These are phyloP conservation scores for Metschnikowia kunwiensis DNA, from an alignment of 805 yeast species.

Conservation along the genomic window DNA sequence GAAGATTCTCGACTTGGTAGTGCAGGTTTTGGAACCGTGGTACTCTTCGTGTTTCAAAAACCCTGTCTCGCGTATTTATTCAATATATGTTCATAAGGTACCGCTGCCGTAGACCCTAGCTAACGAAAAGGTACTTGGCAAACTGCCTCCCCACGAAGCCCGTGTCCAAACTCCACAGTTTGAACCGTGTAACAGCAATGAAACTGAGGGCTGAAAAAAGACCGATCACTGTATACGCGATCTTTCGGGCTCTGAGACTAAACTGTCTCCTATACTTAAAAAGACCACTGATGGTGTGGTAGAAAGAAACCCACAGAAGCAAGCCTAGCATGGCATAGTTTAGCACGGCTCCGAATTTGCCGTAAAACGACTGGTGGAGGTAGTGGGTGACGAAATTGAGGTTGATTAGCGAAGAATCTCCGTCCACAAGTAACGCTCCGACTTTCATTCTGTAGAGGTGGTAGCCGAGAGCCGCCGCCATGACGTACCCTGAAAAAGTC, in stretches of 20 bases:
- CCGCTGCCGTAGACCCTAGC: conserved; percentile 6
- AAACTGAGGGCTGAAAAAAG: conserved; percentile 34
- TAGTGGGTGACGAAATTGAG: conserved; percentile 47
- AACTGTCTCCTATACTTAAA: conserved; percentile 44
- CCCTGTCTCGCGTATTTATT: too few species aligned
- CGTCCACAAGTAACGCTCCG: conserved; percentile 54
- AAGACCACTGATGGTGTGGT: conserved; percentile 56
- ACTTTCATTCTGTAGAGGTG: conserved; percentile 50
- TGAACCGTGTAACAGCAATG: conserved; percentile 31
- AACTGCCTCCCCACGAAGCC: conserved; percentile 32
- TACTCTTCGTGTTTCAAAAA: too few species aligned
- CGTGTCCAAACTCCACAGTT: conserved; percentile 21
- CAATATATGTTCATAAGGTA: conserved; percentile 8
- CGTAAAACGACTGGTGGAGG: conserved; percentile 14
- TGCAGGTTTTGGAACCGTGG: too few species aligned
- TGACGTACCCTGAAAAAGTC: conserved; percentile 56
- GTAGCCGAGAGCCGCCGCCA: conserved; percentile 41
- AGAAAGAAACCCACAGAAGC: conserved; percentile 29
- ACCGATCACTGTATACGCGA: conserved; percentile 44
- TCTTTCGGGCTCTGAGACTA: conserved; percentile 37
- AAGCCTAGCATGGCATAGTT: conserved; percentile 17
- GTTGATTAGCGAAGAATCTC: conserved; percentile 58
- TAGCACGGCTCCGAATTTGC: conserved; percentile 12
- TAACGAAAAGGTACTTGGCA: conserved; percentile 23
- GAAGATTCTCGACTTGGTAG: too few species aligned